Evolutionary conservation across 139 green algal species (phyloP).

Genomic region (Gonium pectorale): DNA sequence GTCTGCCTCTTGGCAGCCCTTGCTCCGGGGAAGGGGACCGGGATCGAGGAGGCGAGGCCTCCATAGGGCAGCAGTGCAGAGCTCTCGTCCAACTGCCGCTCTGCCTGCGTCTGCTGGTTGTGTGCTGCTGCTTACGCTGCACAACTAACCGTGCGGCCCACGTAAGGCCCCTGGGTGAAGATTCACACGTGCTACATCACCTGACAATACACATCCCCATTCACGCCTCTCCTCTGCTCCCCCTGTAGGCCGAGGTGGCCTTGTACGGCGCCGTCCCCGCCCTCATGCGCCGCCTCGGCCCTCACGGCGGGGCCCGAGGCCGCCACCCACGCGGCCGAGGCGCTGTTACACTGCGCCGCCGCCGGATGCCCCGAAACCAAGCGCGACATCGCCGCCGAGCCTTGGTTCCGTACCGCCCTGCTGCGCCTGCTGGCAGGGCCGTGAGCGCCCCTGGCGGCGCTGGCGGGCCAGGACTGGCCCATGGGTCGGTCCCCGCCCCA

Average conservation of each 20-base stretch:
- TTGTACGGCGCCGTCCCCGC: conserved; percentile 39
- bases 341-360: conserved; percentile 54
- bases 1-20: not conserved
- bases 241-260: conserved; percentile 50
- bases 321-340: conserved; percentile 48
- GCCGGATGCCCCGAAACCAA: conserved; percentile 11
- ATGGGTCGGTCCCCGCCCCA: not conserved
- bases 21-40: not conserved
- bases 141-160: no score
- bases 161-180: no score
- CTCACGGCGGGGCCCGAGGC: conserved; percentile 6
- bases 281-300: conserved; percentile 29
- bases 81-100: no score
- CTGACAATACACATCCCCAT: not conserved
- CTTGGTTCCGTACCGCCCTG: not conserved
- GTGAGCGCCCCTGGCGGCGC: no score
- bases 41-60: no score
- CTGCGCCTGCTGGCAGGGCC: not conserved
- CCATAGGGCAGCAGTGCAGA: no score
- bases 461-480: no score
- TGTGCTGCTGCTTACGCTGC: no score
- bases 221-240: not conserved
- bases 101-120: no score
- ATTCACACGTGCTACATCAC: no score
- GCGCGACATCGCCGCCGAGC: not conserved